A percentile compares a stretch with the other conserved stretches of the same genome.
phyloP scores from a whole-genome alignment of 2,329 filamentous ascomycete species.

The Verticillium isaacii region DNA sequence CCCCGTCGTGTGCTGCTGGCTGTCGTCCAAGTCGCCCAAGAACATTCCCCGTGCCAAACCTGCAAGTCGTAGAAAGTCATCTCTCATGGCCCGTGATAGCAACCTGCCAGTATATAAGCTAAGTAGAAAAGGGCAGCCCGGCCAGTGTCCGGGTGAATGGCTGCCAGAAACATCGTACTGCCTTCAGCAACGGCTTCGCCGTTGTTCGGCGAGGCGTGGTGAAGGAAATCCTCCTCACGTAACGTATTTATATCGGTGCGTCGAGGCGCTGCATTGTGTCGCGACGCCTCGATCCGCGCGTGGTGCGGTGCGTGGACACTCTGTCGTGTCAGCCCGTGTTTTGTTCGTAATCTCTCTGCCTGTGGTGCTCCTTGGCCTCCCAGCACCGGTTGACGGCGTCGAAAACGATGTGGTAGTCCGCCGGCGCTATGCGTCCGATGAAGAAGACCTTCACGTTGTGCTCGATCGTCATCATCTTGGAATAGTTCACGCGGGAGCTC shows the following conservation, averaged over 20 bases:
- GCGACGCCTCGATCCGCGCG: background rate
- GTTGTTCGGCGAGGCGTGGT: background rate
- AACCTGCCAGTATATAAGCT: background rate
- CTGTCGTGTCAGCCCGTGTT: background rate
- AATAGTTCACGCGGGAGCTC: slow-evolving; percentile 54
- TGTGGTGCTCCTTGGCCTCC: slow-evolving; percentile 35
- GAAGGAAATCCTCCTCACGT: background rate
- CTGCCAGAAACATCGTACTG: background rate
- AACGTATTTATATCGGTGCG: background rate
- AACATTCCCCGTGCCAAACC: background rate
- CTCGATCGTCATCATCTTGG: slow-evolving; percentile 50
- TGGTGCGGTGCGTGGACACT: background rate
- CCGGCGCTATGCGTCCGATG: slow-evolving; percentile 39
- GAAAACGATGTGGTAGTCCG: slow-evolving; percentile 35
- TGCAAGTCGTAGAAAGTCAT: background rate
- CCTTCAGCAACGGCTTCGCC: background rate
- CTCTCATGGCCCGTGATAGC: background rate
- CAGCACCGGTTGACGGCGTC: slow-evolving; percentile 46
- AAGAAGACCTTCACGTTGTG: slow-evolving; percentile 55
- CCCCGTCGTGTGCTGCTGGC: background rate
- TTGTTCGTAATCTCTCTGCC: background rate
- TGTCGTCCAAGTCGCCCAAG: background rate
- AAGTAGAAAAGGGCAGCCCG: background rate
- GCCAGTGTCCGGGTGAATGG: background rate
- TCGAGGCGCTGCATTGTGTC: background rate